Percentiles rank a stretch among this genome's conserved stretches.
phyloP scores from a whole-genome alignment of 768 basidiomycete species.

The Tricholoma furcatifolium region DNA sequence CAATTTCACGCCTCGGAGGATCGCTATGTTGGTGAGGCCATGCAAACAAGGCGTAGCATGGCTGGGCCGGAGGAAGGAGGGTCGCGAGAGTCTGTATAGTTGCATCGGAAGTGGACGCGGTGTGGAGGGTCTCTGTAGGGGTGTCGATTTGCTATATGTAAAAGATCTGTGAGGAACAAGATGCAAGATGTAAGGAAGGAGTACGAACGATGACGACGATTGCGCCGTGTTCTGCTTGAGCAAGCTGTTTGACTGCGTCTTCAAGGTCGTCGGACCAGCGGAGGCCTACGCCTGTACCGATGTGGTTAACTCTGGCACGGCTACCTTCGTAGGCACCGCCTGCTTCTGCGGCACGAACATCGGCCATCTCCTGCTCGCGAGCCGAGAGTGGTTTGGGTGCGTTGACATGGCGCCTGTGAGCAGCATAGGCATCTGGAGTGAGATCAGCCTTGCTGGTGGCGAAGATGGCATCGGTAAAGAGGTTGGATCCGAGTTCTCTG shows the following conservation, averaged over 20 bases:
- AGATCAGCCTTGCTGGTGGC: conserved; percentile 72
- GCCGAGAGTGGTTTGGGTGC: conserved; percentile 83
- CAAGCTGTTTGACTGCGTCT: conserved; percentile 61
- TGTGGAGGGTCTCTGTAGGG: conserved; percentile 55
- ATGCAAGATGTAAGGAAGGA: not conserved
- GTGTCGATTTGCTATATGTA: conserved; percentile 61
- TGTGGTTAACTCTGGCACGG: conserved; percentile 50
- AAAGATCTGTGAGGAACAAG: not conserved
- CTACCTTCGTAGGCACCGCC: conserved; percentile 56
- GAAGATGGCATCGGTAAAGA: conserved; percentile 74
- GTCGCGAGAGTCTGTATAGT: conserved; percentile 43
- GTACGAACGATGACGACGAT: conserved; percentile 61
- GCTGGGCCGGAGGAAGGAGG: conserved; percentile 54
- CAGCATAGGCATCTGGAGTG: conserved; percentile 66
- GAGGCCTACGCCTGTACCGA: conserved; percentile 62
- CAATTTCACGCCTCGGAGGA: conserved; percentile 52
- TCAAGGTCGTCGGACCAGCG: conserved; percentile 67
- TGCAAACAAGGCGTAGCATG: conserved; percentile 68
- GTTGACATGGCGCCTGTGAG: conserved; percentile 66
- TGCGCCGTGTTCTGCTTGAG: conserved; percentile 42
- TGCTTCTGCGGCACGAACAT: conserved; percentile 73
- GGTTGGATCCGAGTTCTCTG: conserved; percentile 70
- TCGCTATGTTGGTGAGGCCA: conserved; percentile 49
- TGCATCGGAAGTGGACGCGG: conserved; percentile 40
- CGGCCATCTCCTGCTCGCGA: conserved; percentile 79